phyloP scores from a whole-genome alignment of 2,329 filamentous ascomycete genomes.

The Ophiostoma quercus region DNA sequence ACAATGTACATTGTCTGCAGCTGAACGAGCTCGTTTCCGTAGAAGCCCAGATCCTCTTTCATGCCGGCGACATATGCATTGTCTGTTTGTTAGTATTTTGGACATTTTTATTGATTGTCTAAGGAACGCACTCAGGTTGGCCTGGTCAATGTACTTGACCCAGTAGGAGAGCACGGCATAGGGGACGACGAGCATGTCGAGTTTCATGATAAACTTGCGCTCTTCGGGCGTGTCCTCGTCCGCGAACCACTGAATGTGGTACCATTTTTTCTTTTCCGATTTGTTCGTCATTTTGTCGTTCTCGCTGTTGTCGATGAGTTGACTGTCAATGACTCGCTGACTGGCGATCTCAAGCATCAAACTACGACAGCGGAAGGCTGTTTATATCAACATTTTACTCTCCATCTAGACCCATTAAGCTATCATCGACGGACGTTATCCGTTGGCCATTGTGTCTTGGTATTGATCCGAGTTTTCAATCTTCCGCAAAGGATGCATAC shows the following conservation, averaged over 20 bases:
- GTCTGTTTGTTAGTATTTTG: conserved; percentile 15
- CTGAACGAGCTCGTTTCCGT: conserved; percentile 43
- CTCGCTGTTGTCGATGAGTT: not conserved
- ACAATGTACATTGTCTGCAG: conserved; percentile 50
- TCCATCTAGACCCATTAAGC: not conserved
- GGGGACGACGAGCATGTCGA: conserved; percentile 52
- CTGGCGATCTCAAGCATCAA: not conserved
- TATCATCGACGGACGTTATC: not conserved
- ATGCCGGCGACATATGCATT: conserved; percentile 48
- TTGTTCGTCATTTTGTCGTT: not conserved
- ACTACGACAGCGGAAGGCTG: not conserved
- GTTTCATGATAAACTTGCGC: conserved; percentile 48
- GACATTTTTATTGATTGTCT: too few relatives aligned
- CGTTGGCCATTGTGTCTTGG: not conserved
- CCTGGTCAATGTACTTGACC: conserved; percentile 48
- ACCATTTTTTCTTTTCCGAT: conserved; percentile 33
- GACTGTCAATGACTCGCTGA: not conserved
- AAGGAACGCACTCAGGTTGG: conserved; percentile 33
- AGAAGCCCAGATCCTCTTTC: conserved; percentile 42
- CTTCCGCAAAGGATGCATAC: not conserved
- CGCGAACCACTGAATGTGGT: conserved; percentile 41
- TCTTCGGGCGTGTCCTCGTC: conserved; percentile 47
- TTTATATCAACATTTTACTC: not conserved
- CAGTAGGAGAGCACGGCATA: conserved; percentile 53
- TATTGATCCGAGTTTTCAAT: not conserved